Evolutionary conservation across 225 moss, liverwort and hornwort genomes (phyloP), one percentile per base, ranked within the genome.

Genomic region (Pseudisothecium myosuroides): DNA sequence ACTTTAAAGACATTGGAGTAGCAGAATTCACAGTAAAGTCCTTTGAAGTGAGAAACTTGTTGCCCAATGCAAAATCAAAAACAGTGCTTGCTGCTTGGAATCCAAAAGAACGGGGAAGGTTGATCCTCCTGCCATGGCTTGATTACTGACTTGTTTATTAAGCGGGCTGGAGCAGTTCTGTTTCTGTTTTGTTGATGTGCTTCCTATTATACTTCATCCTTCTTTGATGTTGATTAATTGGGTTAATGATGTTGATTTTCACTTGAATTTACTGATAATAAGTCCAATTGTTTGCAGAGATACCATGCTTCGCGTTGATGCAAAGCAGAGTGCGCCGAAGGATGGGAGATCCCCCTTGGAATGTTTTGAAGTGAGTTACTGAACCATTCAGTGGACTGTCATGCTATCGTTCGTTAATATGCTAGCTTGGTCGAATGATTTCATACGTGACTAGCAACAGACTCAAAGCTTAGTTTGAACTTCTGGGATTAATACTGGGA

Each of bases 331-430:
- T 89, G 98, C 96, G 69, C 98, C 97, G 65, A 95, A 92, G 89
- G 97, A 97, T 92, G 98, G 98, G n/a, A 96, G 93, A 61, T 98
- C 98, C 86, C 98, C 97, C 52, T 88, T 98, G 79, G 97, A 97
- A 85, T 92, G 93, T 85, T 98, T 98, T 90, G 96, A 96, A 93
- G 98, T 97, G 89, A 94, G 82, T 92, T 82, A 84, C 78, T 84
- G 47, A 86, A 74, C 28, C 63, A 65, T 72, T 65, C 52, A 59
- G 82, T 89, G 50, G 64, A 49, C 78, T 69, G n/a, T 72, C 43
- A 49, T 87, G 62, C 69, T 82, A 69, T 69, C 27, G 20, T 61
- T 52, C 26, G 47, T 81, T 81, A 76, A 75, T 54, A 45, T 84
- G 67, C n/a, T 63, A 56, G 45, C 81, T 39, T 62, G 81, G 41